Evolutionary conservation across 2,329 filamentous ascomycete species (phyloP).

Genomic region (Clonostachys byssicola): DNA sequence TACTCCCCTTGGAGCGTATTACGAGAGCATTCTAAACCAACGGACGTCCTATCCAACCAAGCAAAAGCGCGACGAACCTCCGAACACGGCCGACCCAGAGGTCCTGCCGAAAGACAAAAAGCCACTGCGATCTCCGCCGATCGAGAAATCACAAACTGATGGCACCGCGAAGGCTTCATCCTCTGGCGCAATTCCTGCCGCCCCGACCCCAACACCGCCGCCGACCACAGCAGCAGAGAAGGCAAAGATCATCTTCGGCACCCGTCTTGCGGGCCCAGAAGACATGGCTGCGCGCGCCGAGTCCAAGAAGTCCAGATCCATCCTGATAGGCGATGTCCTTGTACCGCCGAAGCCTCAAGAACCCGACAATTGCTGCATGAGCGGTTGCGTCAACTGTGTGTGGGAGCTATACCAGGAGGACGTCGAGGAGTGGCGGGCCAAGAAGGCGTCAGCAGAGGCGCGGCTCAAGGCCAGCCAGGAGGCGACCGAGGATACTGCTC

Average conservation of each 20-base stretch:
- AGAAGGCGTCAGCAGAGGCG: constrained; percentile 58
- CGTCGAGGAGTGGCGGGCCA: constrained; percentile 79
- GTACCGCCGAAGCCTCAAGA: constrained; percentile 84
- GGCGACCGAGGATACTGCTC: constrained; percentile 57
- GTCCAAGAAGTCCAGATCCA: constrained; percentile 53
- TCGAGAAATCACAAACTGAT: not conserved
- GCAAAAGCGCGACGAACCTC: constrained; percentile 37
- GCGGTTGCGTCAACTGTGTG: constrained; percentile 94
- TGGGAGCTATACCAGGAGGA: constrained; percentile 93
- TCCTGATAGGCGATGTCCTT: constrained; percentile 69
- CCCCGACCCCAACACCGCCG: constrained; percentile 20
- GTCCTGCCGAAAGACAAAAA: constrained; percentile 7
- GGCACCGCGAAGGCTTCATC: constrained; percentile 5
- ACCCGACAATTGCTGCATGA: constrained; percentile 99
- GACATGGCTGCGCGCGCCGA: constrained; percentile 60
- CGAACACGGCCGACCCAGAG: constrained; percentile 27
- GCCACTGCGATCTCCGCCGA: not conserved
- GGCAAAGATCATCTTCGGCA: constrained; percentile 74
- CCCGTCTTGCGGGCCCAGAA: constrained; percentile 68
- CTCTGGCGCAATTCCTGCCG: not conserved
- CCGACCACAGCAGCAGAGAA: constrained; percentile 47
- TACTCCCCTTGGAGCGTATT: constrained; percentile 53
- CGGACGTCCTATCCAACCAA: constrained; percentile 31
- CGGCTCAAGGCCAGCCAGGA: constrained; percentile 68
- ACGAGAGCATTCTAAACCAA: constrained; percentile 49